phyloP scores from a whole-genome alignment of 768 basidiomycete genomes.

The Trichaptum fuscoviolaceum region DNA sequence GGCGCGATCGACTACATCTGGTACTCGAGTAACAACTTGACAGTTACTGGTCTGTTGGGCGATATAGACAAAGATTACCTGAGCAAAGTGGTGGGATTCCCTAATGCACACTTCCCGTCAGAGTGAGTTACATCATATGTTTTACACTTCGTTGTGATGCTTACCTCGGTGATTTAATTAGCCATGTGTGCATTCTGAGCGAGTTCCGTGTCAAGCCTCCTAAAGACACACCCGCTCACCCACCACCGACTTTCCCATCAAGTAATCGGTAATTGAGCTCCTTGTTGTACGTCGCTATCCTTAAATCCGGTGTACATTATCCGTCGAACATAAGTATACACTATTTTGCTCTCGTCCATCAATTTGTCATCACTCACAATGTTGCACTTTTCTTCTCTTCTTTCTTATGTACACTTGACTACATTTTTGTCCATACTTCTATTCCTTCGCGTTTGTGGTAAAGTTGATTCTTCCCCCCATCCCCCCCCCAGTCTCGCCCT shows the following conservation, averaged over 20 bases:
- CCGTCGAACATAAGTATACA: conserved; percentile 1
- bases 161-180: conserved; percentile 23
- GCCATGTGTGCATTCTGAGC: conserved; percentile 65
- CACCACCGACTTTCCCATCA: conserved; percentile 30
- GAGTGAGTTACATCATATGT: conserved; percentile 58
- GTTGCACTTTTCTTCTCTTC: neutral
- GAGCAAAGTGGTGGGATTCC: conserved; percentile 92
- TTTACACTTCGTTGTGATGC: conserved; percentile 11
- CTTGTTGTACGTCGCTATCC: neutral
- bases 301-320: neutral
- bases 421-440: neutral
- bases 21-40: conserved; percentile 71
- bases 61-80: conserved; percentile 83
- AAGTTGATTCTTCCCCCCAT: neutral
- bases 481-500: neutral
- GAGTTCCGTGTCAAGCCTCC: conserved; percentile 81
- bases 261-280: neutral
- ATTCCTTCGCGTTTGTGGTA: neutral
- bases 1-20: conserved; percentile 93
- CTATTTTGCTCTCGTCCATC: neutral
- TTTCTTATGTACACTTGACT: conserved; percentile 1
- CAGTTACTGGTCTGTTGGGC: conserved; percentile 79
- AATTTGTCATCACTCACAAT: neutral
- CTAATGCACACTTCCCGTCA: conserved; percentile 93
- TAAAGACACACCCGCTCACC: conserved; percentile 36